These are phyloP conservation scores for Colletotrichum tropicale DNA, from an alignment of 2,329 filamentous ascomycete genomes.

Conservation along the genomic window DNA sequence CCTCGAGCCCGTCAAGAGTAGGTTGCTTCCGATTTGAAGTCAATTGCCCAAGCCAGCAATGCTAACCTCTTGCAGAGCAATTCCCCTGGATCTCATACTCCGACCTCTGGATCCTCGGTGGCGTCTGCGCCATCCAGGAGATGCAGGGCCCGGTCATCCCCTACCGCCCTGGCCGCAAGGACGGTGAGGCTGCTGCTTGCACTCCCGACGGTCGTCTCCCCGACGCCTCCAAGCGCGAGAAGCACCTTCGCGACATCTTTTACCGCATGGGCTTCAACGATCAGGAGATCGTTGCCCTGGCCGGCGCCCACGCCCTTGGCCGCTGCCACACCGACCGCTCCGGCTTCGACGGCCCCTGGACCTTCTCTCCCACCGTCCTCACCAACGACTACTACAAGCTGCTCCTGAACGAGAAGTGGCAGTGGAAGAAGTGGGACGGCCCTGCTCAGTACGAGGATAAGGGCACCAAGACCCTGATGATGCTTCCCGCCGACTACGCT, in stretches of 20 bases:
- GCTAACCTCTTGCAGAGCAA: constrained; percentile 54
- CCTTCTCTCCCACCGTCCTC: constrained; percentile 86
- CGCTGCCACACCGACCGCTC: constrained; percentile 89
- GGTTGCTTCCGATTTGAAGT: constrained; percentile 28
- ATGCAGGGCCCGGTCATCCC: constrained; percentile 89
- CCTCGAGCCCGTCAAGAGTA: constrained; percentile 87
- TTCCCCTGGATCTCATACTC: constrained; percentile 97
- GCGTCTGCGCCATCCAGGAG: constrained; percentile 88
- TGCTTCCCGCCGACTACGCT: constrained; percentile 92
- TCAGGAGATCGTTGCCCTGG: constrained; percentile 91
- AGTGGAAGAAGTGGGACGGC: constrained; percentile 88
- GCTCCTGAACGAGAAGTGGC: constrained; percentile 90
- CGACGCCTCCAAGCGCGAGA: constrained; percentile 77
- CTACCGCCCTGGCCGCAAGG: constrained; percentile 84
- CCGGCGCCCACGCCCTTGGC: constrained; percentile 84
- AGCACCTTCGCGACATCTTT: constrained; percentile 91
- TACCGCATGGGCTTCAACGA: constrained; percentile 98
- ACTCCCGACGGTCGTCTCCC: constrained; percentile 90
- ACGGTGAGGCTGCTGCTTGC: constrained; percentile 82
- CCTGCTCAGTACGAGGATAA: constrained; percentile 91
- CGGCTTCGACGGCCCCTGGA: constrained; percentile 90
- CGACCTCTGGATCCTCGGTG: constrained; percentile 93
- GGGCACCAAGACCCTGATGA: constrained; percentile 89
- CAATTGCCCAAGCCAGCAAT: neutral
- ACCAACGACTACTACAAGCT: constrained; percentile 96